These are phyloP conservation scores for Talaromyces wortmannii DNA, from an alignment of 495 filamentous ascomycete species.

Conservation along the genomic window DNA sequence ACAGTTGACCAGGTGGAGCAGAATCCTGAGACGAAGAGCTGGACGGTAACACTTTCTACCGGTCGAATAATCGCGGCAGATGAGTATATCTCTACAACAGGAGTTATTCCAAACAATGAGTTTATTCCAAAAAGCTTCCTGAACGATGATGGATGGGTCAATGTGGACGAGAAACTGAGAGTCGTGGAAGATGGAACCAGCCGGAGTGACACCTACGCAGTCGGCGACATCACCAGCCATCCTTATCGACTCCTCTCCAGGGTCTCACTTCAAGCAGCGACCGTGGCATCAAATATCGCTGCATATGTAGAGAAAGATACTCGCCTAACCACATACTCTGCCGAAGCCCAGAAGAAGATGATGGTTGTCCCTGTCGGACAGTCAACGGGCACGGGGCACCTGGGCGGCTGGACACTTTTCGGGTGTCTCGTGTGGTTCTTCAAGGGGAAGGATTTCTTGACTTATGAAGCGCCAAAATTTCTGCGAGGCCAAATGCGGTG, in stretches of 20 bases:
- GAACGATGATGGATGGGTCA: slow-evolving; percentile 42
- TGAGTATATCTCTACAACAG: slow-evolving; percentile 58
- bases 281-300: slow-evolving; percentile 25
- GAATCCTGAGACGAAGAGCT: slow-evolving; percentile 7
- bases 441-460: slow-evolving; percentile 37
- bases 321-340: slow-evolving; percentile 14
- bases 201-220: slow-evolving; percentile 26
- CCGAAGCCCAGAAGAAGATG: slow-evolving; percentile 14
- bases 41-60: slow-evolving; percentile 31
- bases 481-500: background rate
- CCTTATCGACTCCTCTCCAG: slow-evolving; percentile 22
- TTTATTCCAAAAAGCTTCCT: slow-evolving; percentile 48
- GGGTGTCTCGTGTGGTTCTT: slow-evolving; percentile 34
- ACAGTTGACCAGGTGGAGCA: slow-evolving; percentile 16
- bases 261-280: slow-evolving; percentile 17
- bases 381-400: slow-evolving; percentile 39
- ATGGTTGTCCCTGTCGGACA: slow-evolving; percentile 40
- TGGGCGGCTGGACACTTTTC: slow-evolving; percentile 35
- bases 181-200: slow-evolving; percentile 28
- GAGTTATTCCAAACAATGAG: slow-evolving; percentile 53
- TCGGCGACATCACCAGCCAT: slow-evolving; percentile 31
- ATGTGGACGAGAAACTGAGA: slow-evolving; percentile 47
- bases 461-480: slow-evolving; percentile 18
- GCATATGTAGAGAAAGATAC: slow-evolving; percentile 12
- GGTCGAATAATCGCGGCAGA: slow-evolving; percentile 40